Evolutionary conservation across 1,139 yeast species (phyloP).

Genomic region (Yamadazyma conglobata): DNA sequence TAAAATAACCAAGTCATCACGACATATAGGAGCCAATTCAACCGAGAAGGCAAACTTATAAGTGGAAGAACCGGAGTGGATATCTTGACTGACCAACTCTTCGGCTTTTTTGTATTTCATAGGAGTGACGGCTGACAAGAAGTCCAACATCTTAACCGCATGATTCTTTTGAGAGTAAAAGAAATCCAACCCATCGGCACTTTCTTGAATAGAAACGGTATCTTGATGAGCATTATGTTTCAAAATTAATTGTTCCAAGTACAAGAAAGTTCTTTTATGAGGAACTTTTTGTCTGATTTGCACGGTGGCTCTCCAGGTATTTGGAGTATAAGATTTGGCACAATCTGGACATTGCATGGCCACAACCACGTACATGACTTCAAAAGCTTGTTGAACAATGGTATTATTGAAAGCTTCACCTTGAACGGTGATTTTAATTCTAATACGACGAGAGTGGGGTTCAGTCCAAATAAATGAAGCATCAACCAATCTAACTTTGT

Average conservation of each 20-base stretch:
- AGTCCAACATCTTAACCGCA: slow-evolving; percentile 91
- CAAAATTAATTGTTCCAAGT: slow-evolving; percentile 89
- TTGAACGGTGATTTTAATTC: slow-evolving; percentile 88
- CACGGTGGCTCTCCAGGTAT: slow-evolving; percentile 97
- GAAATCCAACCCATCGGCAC: slow-evolving; percentile 93
- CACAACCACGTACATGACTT: slow-evolving; percentile 88
- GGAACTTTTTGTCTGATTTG: slow-evolving; percentile 97
- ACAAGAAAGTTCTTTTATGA: slow-evolving; percentile 93
- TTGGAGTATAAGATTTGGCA: slow-evolving; percentile 92
- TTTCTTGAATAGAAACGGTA: slow-evolving; percentile 88
- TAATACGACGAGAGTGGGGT: slow-evolving; percentile 94
- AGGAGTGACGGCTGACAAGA: slow-evolving; percentile 85
- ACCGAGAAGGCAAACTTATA: slow-evolving; percentile 91
- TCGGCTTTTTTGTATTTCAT: slow-evolving; percentile 80
- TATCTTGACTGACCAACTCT: slow-evolving; percentile 88
- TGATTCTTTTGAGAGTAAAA: slow-evolving; percentile 86
- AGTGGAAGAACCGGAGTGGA: slow-evolving; percentile 82
- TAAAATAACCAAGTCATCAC: slow-evolving; percentile 89
- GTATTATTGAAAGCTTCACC: slow-evolving; percentile 95
- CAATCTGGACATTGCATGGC: slow-evolving; percentile 99
- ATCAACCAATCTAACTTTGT: slow-evolving; percentile 84
- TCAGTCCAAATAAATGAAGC: slow-evolving; percentile 98
- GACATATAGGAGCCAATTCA: slow-evolving; percentile 95
- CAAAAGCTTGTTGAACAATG: slow-evolving; percentile 91
- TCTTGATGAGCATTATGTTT: slow-evolving; percentile 93